phyloP scores from a whole-genome alignment of 2,329 filamentous ascomycete genomes.

The Aspergillus sp. region DNA sequence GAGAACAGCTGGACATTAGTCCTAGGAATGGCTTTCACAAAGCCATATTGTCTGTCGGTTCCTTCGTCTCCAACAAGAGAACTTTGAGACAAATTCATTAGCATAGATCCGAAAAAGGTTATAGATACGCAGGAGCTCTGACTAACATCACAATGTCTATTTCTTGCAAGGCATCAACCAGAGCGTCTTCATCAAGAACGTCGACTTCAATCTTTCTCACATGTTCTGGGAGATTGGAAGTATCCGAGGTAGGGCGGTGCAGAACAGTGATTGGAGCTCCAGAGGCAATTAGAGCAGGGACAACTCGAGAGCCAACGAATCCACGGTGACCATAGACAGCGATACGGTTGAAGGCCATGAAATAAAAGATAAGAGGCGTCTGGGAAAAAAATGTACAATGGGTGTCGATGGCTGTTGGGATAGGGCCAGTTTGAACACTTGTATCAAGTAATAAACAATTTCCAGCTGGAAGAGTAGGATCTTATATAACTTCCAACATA shows the following conservation, averaged over 20 bases:
- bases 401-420: no score
- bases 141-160: conserved; percentile 25
- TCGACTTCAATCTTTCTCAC: conserved; percentile 17
- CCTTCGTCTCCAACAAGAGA: conserved; percentile 24
- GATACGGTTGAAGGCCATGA: conserved; percentile 25
- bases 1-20: conserved; percentile 22
- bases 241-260: conserved; percentile 20
- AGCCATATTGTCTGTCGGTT: conserved; percentile 10
- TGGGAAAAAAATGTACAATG: no score
- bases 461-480: no score
- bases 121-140: background rate
- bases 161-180: conserved; percentile 15
- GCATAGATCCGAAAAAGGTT: background rate
- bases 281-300: conserved; percentile 16
- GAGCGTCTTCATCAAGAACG: conserved; percentile 14
- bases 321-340: conserved; percentile 25
- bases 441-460: no score
- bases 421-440: no score
- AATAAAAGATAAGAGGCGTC: no score
- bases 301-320: conserved; percentile 19
- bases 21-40: conserved; percentile 21
- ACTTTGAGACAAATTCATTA: conserved; percentile 8
- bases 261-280: conserved; percentile 20
- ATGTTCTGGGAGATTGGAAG: conserved; percentile 7
- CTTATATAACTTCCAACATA: no score